Conservation (phyloP, 169 alveolate species). For the Cryptosporidium meleagridis region DNA sequence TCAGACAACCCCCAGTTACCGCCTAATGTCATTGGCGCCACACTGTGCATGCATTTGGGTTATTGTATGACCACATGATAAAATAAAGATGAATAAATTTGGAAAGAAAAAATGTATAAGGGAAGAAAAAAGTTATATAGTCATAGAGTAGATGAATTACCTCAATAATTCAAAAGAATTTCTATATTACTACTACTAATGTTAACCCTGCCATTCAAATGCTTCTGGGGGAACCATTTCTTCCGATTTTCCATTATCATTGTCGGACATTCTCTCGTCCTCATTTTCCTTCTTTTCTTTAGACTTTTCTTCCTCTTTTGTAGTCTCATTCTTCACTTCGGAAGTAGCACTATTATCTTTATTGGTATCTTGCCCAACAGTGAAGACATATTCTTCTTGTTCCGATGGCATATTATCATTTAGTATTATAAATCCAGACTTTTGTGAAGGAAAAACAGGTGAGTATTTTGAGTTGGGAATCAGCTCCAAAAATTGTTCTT, state of each 20-base stretch:
- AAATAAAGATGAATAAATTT: background rate
- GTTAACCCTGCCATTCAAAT: constrained; percentile 68
- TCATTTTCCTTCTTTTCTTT: constrained; percentile 1
- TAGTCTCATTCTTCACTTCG: constrained; percentile 7
- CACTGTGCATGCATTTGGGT: background rate
- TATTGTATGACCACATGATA: background rate
- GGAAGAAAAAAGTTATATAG: background rate
- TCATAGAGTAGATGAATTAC: background rate
- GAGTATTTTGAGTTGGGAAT: constrained; percentile 84
- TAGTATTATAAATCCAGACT: constrained; percentile 87
- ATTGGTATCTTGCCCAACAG: background rate
- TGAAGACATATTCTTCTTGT: constrained; percentile 57
- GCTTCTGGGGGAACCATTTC: constrained; percentile 59
- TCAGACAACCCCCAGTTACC: background rate
- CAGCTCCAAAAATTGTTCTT: constrained; percentile 85
- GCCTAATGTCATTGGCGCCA: background rate
- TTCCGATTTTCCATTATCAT: background rate
- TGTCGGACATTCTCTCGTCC: background rate
- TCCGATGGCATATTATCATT: constrained; percentile 82
- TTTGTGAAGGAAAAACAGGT: constrained; percentile 89
- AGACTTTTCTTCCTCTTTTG: background rate
- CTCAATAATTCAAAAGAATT: background rate
- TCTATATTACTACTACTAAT: background rate
- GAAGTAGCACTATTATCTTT: background rate
- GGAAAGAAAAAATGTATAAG: background rate